These are phyloP conservation scores for Irpex sp. DNA, from an alignment of 1,284 basidiomycete species.

Conservation along the genomic window DNA sequence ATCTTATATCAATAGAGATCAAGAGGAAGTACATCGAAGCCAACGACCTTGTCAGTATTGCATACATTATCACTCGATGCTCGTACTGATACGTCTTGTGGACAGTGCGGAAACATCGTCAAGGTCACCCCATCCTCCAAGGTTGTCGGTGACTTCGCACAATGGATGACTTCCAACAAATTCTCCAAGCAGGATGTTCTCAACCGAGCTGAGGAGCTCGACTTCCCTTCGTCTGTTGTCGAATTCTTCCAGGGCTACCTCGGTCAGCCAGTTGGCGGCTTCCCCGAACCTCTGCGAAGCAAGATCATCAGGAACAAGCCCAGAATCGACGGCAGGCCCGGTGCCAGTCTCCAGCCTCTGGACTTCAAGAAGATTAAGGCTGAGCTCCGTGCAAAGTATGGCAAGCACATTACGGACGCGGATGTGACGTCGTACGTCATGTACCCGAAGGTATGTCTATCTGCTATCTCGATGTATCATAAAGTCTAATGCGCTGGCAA, in stretches of 20 bases:
- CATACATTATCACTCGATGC: neutral
- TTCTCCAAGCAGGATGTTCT: slow-evolving; percentile 86
- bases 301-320: slow-evolving; percentile 93
- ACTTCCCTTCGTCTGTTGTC: slow-evolving; percentile 96
- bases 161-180: slow-evolving; percentile 98
- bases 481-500: neutral
- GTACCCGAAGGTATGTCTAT: slow-evolving; percentile 80
- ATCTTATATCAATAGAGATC: slow-evolving; percentile 60
- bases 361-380: slow-evolving; percentile 97
- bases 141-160: slow-evolving; percentile 98
- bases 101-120: slow-evolving; percentile 93
- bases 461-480: neutral
- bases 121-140: slow-evolving; percentile 99
- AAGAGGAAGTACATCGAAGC: slow-evolving; percentile 99
- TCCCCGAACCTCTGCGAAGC: slow-evolving; percentile 94
- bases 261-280: slow-evolving; percentile 95
- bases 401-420: slow-evolving; percentile 87
- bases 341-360: slow-evolving; percentile 81
- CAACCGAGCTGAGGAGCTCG: slow-evolving; percentile 83
- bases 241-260: slow-evolving; percentile 99
- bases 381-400: slow-evolving; percentile 91
- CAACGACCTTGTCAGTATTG: slow-evolving; percentile 64
- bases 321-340: slow-evolving; percentile 92
- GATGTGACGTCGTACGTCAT: slow-evolving; percentile 96
- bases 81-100: slow-evolving; percentile 9